Evolutionary conservation across 108 stramenopile species (phyloP).

Genomic region (Epipyxis sp.): DNA sequence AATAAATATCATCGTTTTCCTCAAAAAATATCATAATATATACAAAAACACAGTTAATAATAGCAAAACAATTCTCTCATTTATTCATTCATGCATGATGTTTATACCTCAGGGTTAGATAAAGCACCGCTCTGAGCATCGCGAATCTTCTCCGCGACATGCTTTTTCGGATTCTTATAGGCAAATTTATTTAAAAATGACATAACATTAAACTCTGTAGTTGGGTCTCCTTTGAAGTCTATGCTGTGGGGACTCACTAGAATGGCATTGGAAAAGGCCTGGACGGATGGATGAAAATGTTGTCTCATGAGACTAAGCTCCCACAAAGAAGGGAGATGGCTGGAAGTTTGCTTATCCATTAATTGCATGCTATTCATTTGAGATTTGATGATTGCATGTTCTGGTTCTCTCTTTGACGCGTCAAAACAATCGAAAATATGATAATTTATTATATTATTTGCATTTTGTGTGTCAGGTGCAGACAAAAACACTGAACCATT

Average conservation of each 20-base stretch:
- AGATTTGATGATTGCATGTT: too few relatives aligned
- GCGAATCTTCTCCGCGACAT: slow-evolving; percentile 33
- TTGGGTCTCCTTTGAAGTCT: slow-evolving; percentile 83
- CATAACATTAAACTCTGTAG: slow-evolving; percentile 80
- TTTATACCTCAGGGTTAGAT: slow-evolving; percentile 59
- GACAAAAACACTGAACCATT: neutral
- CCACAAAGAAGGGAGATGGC: slow-evolving; percentile 57
- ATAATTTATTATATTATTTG: slow-evolving; percentile 3
- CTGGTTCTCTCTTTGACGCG: too few relatives aligned
- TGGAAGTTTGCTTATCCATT: neutral
- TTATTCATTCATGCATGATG: too few relatives aligned
- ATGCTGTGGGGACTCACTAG: slow-evolving; percentile 45
- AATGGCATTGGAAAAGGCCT: slow-evolving; percentile 68
- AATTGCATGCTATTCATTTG: too few relatives aligned
- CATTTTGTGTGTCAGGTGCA: neutral
- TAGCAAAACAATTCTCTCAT: too few relatives aligned
- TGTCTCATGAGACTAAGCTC: slow-evolving; percentile 70
- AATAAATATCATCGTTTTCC: too few relatives aligned
- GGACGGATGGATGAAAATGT: slow-evolving; percentile 93
- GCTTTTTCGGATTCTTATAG: slow-evolving; percentile 90
- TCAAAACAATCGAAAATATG: neutral
- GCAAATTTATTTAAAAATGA: slow-evolving; percentile 96
- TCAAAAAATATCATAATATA: too few relatives aligned
- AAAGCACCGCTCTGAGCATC: slow-evolving; percentile 50
- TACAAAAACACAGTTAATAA: too few relatives aligned